Evolutionary conservation across 2,329 filamentous ascomycete genomes (phyloP), one percentile per base, ranked within the genome.

Genomic region (Rasamsonia emersonii): DNA sequence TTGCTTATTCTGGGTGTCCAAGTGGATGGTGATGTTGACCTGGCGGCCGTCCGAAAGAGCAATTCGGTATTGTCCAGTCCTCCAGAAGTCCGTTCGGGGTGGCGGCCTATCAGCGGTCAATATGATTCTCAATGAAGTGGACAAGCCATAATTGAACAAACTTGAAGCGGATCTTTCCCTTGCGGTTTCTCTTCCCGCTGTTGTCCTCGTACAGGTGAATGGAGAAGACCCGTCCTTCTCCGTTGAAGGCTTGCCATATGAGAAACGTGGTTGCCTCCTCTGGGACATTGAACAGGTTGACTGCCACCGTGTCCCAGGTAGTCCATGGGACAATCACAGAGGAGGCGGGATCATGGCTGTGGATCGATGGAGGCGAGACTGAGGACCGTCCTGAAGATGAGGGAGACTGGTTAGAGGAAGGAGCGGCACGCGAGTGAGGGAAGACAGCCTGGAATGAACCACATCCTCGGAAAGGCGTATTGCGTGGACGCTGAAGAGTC

Each of bases 151-250:
- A 23, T 14, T 15, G 5, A 33, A 18, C 9, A 9, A 14, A 64
- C 49, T 66, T 70, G 39, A 82, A 81, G 2, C 59, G 62, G 19
- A 83, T 54, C 11, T 60, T 66, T 1, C 63, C 75, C 15, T 24
- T 51, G 0, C 59, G 56, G 18, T 54, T 54, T 33, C 56, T 48
- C 16, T 57, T 36, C n/a, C 70, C 58, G 18, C 56, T 40, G 4
- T 43, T 38, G 29, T 60, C 47, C 28, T 72, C 66, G 29, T 62
- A 68, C 1, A 82, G 59, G 9, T 80, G 73, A 20, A 83, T 71
- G 20, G 58, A 68, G 3, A 54, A 54, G 9, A 84, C 64, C 4
- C 57, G 58, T 1, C 78, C 77, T 36, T 75, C 61, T 0, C 44
- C 38, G 2, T 57, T 51, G 39, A 85, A 73, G 11, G 65, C 65